Percentiles rank a stretch among this genome's conserved stretches.
These are phyloP conservation scores for Amphibolis antarctica DNA, from an alignment of 106 monocot genomes.

Conservation along the genomic window DNA sequence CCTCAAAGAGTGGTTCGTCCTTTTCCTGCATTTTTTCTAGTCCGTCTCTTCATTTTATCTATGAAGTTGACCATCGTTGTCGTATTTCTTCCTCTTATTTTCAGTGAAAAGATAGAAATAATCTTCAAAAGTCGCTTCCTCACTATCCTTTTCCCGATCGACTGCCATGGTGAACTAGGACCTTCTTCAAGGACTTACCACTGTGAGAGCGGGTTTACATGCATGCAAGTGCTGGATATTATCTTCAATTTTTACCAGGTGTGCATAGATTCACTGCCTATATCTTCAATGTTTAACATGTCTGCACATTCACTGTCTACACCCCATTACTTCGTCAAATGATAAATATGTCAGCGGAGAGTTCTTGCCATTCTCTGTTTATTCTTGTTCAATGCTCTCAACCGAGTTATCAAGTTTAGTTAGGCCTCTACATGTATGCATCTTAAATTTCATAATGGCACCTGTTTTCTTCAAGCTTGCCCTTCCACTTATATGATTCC, in stretches of 20 bases:
- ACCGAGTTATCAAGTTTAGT: too few relatives aligned
- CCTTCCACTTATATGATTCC: too few relatives aligned
- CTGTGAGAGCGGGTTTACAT: conserved; percentile 62
- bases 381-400: too few relatives aligned
- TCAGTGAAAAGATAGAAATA: conserved; percentile 66
- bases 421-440: too few relatives aligned
- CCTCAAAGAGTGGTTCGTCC: conserved; percentile 69
- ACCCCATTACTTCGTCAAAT: too few relatives aligned
- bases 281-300: too few relatives aligned
- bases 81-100: background rate
- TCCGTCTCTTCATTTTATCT: background rate
- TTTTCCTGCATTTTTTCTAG: too few relatives aligned
- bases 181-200: conserved; percentile 82
- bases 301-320: too few relatives aligned
- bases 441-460: too few relatives aligned
- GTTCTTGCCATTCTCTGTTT: too few relatives aligned
- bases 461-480: too few relatives aligned
- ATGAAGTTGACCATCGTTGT: background rate
- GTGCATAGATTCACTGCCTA: background rate
- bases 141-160: conserved; percentile 80
- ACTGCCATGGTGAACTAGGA: conserved; percentile 81
- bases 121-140: conserved; percentile 76
- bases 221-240: conserved; percentile 59
- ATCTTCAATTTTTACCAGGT: conserved; percentile 93
- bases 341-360: too few relatives aligned